Percentiles rank a stretch among this genome's conserved stretches.
These are phyloP conservation scores for Zasmidium citrigriseum DNA, from an alignment of 2,329 filamentous ascomycete species.

Conservation along the genomic window DNA sequence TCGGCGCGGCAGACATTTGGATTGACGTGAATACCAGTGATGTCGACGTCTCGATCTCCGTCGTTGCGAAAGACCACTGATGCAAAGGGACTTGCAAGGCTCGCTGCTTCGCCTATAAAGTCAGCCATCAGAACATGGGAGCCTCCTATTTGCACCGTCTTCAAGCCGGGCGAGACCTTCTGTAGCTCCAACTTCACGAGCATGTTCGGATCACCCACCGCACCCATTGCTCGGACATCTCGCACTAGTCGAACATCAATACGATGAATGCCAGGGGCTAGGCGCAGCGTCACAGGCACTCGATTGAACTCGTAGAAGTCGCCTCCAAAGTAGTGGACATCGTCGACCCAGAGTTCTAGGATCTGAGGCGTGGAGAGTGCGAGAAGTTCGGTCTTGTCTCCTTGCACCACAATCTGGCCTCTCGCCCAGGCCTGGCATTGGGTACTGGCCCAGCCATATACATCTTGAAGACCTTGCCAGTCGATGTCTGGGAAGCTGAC, in stretches of 20 bases:
- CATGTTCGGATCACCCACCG: conserved; percentile 49
- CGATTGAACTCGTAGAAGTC: conserved; percentile 57
- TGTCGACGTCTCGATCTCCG: conserved; percentile 21
- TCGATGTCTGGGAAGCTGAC: conserved; percentile 54
- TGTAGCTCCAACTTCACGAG: conserved; percentile 42
- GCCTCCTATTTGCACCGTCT: conserved; percentile 18
- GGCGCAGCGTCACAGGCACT: conserved; percentile 52
- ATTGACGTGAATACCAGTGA: conserved; percentile 5
- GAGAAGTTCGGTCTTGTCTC: conserved; percentile 36
- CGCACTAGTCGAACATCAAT: conserved; percentile 56
- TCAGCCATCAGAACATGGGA: conserved; percentile 50
- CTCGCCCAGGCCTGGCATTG: conserved; percentile 62
- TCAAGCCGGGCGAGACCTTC: conserved; percentile 30
- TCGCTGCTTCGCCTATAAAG: conserved; percentile 44
- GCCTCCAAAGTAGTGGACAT: conserved; percentile 56
- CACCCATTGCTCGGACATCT: conserved; percentile 60
- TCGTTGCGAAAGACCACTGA: conserved; percentile 53
- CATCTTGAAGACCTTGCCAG: conserved; percentile 53
- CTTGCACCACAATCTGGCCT: conserved; percentile 46
- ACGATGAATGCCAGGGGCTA: conserved; percentile 52
- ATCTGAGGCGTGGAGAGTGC: conserved; percentile 50
- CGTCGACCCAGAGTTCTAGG: conserved; percentile 57
- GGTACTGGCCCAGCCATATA: conserved; percentile 61
- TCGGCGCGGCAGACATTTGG: not conserved
- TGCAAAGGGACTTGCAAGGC: conserved; percentile 49